These are phyloP conservation scores for Geotrichum klebahnii DNA, from an alignment of 1,139 yeast genomes.

Conservation along the genomic window DNA sequence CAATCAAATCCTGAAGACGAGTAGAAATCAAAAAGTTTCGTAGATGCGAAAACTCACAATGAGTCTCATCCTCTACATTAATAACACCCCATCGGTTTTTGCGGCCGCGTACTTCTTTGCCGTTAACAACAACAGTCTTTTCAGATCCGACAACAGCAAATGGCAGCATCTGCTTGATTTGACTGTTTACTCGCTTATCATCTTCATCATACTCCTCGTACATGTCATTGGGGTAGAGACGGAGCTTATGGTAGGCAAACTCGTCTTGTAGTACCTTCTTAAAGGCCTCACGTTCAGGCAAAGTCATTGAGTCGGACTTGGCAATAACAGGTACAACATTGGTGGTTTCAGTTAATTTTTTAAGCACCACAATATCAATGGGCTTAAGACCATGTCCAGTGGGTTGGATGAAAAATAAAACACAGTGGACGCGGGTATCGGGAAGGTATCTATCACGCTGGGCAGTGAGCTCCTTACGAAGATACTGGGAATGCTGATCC, in stretches of 20 bases:
- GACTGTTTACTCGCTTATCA: constrained; percentile 40
- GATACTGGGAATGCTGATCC: constrained; percentile 90
- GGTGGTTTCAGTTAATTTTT: constrained; percentile 81
- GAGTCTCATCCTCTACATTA: constrained; percentile 79
- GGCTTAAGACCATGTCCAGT: constrained; percentile 75
- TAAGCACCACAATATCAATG: constrained; percentile 77
- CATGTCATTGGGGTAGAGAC: constrained; percentile 82
- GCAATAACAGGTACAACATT: constrained; percentile 96
- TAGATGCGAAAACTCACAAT: constrained; percentile 90
- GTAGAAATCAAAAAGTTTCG: constrained; percentile 93
- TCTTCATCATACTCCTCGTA: constrained; percentile 71
- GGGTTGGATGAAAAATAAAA: constrained; percentile 86
- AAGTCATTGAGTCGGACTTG: constrained; percentile 82
- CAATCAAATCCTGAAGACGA: constrained; percentile 92
- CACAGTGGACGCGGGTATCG: constrained; percentile 94
- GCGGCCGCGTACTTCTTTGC: constrained; percentile 82
- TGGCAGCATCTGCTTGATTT: constrained; percentile 62
- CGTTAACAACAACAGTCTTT: constrained; percentile 58
- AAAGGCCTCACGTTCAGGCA: constrained; percentile 75
- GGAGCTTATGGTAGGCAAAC: constrained; percentile 67
- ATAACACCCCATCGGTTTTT: constrained; percentile 93
- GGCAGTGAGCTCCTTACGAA: constrained; percentile 94
- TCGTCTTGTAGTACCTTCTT: constrained; percentile 71
- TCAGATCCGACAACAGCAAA: constrained; percentile 97
- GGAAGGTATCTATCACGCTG: constrained; percentile 79